phyloP scores from a whole-genome alignment of 352 stramenopile genomes.

The Globisporangium camurandrum region DNA sequence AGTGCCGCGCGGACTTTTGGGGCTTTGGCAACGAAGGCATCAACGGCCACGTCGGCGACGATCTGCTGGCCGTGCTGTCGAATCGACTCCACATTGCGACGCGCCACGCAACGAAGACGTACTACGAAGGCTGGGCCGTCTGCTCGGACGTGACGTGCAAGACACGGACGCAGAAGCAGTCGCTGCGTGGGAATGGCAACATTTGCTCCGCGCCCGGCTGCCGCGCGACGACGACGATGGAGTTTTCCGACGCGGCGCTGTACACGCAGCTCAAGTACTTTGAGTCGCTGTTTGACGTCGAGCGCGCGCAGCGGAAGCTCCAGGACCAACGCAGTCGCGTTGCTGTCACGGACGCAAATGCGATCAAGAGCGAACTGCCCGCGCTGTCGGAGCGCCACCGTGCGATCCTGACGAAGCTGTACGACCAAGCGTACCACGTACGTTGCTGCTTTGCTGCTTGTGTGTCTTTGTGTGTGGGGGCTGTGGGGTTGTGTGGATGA shows the following conservation, averaged over 20 bases:
- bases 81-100: conserved; percentile 81
- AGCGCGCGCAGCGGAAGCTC: conserved; percentile 83
- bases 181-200: conserved; percentile 87
- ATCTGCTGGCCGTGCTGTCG: conserved; percentile 67
- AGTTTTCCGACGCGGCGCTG: conserved; percentile 87
- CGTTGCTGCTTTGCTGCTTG: not conserved
- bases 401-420: conserved; percentile 70
- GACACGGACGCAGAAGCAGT: conserved; percentile 93
- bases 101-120: conserved; percentile 69
- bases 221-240: conserved; percentile 82
- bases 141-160: conserved; percentile 95
- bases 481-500: too few relatives aligned
- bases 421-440: conserved; percentile 72
- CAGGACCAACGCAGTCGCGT: conserved; percentile 49
- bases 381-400: conserved; percentile 56
- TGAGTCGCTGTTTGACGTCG: conserved; percentile 93
- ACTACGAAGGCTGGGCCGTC: conserved; percentile 87
- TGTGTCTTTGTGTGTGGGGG: not conserved
- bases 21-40: conserved; percentile 74
- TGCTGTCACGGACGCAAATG: conserved; percentile 8
- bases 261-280: conserved; percentile 98
- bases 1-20: conserved; percentile 77
- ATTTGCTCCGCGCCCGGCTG: conserved; percentile 91
- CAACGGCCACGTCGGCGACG: conserved; percentile 62
- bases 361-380: conserved; percentile 27